Base-by-base conservation (phyloP, 2,329 filamentous ascomycete species). In the Colletotrichum lini region DNA sequence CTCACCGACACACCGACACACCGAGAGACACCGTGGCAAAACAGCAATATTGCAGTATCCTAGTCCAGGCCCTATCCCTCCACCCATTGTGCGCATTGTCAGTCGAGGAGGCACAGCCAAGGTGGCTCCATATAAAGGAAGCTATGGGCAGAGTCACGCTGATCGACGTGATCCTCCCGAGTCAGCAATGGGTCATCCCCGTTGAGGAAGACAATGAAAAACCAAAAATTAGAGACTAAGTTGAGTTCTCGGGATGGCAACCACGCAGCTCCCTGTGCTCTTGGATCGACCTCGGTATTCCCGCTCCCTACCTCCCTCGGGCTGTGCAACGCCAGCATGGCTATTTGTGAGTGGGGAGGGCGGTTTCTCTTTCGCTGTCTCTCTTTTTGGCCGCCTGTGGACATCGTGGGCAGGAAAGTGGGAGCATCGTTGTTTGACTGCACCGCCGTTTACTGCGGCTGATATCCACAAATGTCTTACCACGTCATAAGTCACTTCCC, bases 81-180 rank as follows among this genome's bases (percentile, higher is more conserved):
- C 62, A 21, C 57, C 52, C 40, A 59, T 72, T 72, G 65, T 69
- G 53, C 53, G 69, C 65, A 69, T 72, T 72, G 69, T 72, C 45
- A 42, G 44, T 58, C 23, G 49, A 50, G 59, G 13, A 53, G 38
- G 54, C 45, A 54, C 68, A 59, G 65, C 65, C 65, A 64, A 71
- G 58, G 35, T 10, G 35, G 23, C 57, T 35, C 21, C 21, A 23
- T 45, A 42, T 53, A 42, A 49, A 64, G 9, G 9, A 38, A 38
- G 35, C 35, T 38, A 38, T 38, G 35, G 35, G 35, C 57, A 59
- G 35, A 71, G 52, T n/a, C 40, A 38, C 53, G 45, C 26, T 59
- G 69, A 72, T 72, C 69, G 69, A 72, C 69, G 52, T 38, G 69
- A 72, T 69, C 64, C 53, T 63, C 69, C 65, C 69, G 69, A 69